Percentiles rank a stretch among this genome's conserved stretches.
Conservation (phyloP, 192 early-diverging fungal genomes). For the Powellomyces hirtus region DNA sequence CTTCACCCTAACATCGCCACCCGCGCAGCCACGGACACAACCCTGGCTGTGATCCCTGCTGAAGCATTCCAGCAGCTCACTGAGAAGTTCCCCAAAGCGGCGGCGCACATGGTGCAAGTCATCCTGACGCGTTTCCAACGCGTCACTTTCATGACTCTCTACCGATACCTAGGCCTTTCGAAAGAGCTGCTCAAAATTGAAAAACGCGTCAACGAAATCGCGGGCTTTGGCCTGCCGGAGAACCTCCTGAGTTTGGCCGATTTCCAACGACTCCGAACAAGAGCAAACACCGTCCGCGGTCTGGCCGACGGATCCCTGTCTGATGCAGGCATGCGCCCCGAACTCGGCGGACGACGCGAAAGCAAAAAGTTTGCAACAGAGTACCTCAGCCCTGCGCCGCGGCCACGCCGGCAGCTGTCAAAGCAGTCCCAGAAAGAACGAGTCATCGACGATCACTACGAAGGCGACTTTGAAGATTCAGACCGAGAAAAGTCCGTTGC, state of each 20-base stretch:
- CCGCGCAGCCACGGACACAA: conserved; percentile 82
- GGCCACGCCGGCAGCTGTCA: neutral
- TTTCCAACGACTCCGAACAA: conserved; percentile 27
- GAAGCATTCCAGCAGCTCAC: conserved; percentile 87
- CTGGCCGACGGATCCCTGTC: neutral
- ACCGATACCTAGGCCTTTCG: conserved; percentile 83
- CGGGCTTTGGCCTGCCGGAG: conserved; percentile 53
- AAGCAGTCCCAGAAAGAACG: neutral
- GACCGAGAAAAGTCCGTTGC: conserved; percentile 11
- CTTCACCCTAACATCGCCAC: conserved; percentile 76
- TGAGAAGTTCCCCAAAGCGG: conserved; percentile 87
- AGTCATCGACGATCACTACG: conserved; percentile 1
- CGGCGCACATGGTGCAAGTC: conserved; percentile 92
- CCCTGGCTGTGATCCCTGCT: conserved; percentile 90
- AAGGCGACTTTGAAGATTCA: conserved; percentile 31
- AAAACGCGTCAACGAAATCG: conserved; percentile 74
- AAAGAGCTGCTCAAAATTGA: conserved; percentile 86
- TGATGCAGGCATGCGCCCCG: conserved; percentile 1
- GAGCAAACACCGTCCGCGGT: conserved; percentile 9
- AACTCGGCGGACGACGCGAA: neutral
- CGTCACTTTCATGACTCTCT: conserved; percentile 87
- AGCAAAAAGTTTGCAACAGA: neutral
- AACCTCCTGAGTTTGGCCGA: conserved; percentile 28
- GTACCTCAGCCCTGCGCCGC: too few relatives aligned
- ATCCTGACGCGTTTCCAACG: conserved; percentile 94